These are phyloP conservation scores for Tilletia indica DNA, from an alignment of 1,284 basidiomycete genomes.

Conservation along the genomic window DNA sequence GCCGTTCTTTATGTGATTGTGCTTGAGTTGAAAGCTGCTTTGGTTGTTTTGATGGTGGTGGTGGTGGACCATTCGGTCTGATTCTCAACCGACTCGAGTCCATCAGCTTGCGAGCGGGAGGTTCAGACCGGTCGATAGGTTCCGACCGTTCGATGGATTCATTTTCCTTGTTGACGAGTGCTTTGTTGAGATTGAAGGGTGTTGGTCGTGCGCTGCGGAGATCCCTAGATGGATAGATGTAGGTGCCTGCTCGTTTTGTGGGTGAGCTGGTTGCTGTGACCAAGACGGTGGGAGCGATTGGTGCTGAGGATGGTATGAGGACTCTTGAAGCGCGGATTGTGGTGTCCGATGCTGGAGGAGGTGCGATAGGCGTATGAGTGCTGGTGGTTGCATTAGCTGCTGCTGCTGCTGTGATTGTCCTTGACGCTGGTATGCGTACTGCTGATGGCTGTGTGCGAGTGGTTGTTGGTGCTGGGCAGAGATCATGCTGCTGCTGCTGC, in stretches of 20 bases:
- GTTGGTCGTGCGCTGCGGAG: not conserved
- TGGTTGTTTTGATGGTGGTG: not conserved
- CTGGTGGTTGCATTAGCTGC: not conserved
- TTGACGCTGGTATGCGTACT: not conserved
- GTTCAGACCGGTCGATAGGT: not conserved
- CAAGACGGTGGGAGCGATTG: not conserved
- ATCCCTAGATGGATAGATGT: not conserved
- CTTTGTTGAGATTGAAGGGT: not conserved
- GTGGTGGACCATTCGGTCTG: not conserved
- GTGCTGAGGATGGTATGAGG: not conserved
- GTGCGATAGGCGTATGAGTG: not conserved
- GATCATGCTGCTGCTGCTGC: not conserved
- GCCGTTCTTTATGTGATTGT: no score
- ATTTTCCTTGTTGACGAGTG: not conserved
- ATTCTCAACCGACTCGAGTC: not conserved
- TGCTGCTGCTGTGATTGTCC: not conserved
- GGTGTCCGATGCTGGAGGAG: not conserved
- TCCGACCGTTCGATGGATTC: not conserved
- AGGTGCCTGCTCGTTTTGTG: not conserved
- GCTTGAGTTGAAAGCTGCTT: not conserved
- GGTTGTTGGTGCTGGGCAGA: not conserved
- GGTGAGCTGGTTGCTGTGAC: conserved; percentile 4
- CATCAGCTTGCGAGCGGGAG: conserved; percentile 1
- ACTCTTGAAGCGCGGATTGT: not conserved
- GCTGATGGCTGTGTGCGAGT: not conserved